Evolutionary conservation across 2,329 filamentous ascomycete genomes (phyloP).

Genomic region (Ophiostoma novo-ulmi): DNA sequence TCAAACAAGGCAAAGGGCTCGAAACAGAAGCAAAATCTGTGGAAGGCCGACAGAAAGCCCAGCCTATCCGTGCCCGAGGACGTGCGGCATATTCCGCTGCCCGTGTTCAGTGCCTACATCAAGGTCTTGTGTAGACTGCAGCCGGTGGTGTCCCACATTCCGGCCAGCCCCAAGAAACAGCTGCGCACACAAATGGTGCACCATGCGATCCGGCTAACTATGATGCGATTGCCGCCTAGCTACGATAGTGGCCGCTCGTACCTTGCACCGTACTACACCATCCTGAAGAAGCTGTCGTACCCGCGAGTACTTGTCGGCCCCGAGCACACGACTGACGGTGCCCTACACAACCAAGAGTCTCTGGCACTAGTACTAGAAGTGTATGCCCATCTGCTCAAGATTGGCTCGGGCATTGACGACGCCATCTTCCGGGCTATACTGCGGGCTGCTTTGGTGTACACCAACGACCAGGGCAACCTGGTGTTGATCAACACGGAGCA

Average conservation of each 20-base stretch:
- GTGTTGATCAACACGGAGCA: neutral
- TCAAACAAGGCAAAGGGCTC: neutral
- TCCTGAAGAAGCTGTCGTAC: conserved; percentile 39
- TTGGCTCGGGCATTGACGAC: conserved; percentile 33
- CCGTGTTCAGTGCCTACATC: conserved; percentile 49
- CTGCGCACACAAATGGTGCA: conserved; percentile 29
- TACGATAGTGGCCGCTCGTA: conserved; percentile 33
- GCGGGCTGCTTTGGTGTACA: neutral
- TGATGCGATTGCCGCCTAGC: conserved; percentile 30
- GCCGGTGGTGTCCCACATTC: conserved; percentile 29
- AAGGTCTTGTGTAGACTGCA: conserved; percentile 44
- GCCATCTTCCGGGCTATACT: conserved; percentile 27
- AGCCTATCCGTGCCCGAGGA: neutral
- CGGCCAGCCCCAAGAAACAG: conserved; percentile 27
- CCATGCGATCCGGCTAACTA: conserved; percentile 37
- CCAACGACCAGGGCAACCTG: neutral
- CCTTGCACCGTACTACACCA: conserved; percentile 38
- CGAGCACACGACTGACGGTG: conserved; percentile 20
- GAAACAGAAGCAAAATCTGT: neutral
- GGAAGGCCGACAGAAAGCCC: neutral
- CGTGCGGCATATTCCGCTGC: conserved; percentile 32
- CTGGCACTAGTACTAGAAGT: conserved; percentile 35
- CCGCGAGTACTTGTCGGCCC: conserved; percentile 33
- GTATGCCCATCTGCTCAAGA: conserved; percentile 31
- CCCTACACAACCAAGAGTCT: conserved; percentile 32